A percentile compares a stretch with the other conserved stretches of the same genome.
These are phyloP conservation scores for Leishmania amazonensis DNA, from an alignment of 208 protist species.

Conservation along the genomic window DNA sequence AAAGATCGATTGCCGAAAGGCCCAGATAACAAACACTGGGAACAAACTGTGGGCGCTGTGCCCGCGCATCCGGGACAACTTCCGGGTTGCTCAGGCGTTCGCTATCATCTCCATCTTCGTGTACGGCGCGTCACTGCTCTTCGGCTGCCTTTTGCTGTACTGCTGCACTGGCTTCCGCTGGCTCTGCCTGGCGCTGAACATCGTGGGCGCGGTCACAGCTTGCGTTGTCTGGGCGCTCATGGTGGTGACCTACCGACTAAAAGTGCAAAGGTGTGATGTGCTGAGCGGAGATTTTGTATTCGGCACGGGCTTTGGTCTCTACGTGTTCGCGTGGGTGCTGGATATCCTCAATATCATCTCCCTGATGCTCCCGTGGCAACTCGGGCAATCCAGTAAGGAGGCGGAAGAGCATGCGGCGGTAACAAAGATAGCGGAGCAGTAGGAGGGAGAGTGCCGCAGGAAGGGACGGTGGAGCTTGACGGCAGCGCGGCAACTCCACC, in stretches of 20 bases:
- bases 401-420: no score
- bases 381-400: no score
- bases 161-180: constrained; percentile 48
- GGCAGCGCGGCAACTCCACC: no score
- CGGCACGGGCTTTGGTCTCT: constrained; percentile 47
- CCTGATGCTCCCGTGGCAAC: constrained; percentile 44
- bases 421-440: no score
- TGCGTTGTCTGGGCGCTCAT: constrained; percentile 39
- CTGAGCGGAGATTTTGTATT: constrained; percentile 18
- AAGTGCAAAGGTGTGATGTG: background rate
- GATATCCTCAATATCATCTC: constrained; percentile 41
- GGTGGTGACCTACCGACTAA: constrained; percentile 25
- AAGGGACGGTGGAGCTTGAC: no score
- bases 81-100: constrained; percentile 46
- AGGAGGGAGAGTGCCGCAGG: no score
- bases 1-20: constrained; percentile 30
- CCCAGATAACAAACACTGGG: constrained; percentile 10
- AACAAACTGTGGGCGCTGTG: constrained; percentile 12
- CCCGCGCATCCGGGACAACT: constrained; percentile 24
- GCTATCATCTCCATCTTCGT: constrained; percentile 37
- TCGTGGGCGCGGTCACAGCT: constrained; percentile 23
- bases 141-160: constrained; percentile 37
- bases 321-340: constrained; percentile 43
- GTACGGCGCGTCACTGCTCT: constrained; percentile 17
- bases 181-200: constrained; percentile 36